phyloP scores from a whole-genome alignment of 2,329 filamentous ascomycete species.

The Fusarium kyushuense region DNA sequence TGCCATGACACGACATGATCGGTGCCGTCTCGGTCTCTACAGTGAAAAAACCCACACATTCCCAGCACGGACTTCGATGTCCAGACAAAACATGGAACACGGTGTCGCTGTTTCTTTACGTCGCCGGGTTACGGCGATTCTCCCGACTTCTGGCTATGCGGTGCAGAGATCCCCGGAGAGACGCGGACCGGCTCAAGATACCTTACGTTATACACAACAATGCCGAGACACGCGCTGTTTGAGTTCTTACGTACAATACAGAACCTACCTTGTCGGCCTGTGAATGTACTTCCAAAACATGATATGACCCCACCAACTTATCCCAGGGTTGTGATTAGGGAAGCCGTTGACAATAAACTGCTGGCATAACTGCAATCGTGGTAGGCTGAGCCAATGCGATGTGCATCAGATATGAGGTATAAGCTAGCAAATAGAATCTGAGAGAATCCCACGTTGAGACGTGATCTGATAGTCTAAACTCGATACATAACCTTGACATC shows the following conservation, averaged over 20 bases:
- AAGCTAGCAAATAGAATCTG: conserved; percentile 31
- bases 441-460: conserved; percentile 19
- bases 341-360: not conserved
- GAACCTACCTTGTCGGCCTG: conserved; percentile 24
- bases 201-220: conserved; percentile 8
- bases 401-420: conserved; percentile 13
- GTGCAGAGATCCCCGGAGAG: conserved; percentile 30
- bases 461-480: conserved; percentile 18
- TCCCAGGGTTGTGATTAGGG: not conserved
- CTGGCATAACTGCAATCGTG: not conserved
- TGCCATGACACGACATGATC: conserved; percentile 23
- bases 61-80: conserved; percentile 3
- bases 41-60: conserved; percentile 3
- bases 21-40: conserved; percentile 27
- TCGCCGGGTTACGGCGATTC: conserved; percentile 27
- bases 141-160: conserved; percentile 41
- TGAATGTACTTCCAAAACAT: not conserved
- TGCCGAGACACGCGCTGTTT: conserved; percentile 13
- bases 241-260: conserved; percentile 12
- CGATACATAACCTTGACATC: conserved; percentile 10
- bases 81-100: not conserved
- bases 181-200: conserved; percentile 18
- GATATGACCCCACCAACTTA: not conserved
- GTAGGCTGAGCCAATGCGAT: conserved; percentile 1
- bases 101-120: not conserved